Evolutionary conservation across 192 early-diverging fungal genomes (phyloP), one percentile per base, ranked within the genome.

Genomic region (Cladochytrium replicatum): DNA sequence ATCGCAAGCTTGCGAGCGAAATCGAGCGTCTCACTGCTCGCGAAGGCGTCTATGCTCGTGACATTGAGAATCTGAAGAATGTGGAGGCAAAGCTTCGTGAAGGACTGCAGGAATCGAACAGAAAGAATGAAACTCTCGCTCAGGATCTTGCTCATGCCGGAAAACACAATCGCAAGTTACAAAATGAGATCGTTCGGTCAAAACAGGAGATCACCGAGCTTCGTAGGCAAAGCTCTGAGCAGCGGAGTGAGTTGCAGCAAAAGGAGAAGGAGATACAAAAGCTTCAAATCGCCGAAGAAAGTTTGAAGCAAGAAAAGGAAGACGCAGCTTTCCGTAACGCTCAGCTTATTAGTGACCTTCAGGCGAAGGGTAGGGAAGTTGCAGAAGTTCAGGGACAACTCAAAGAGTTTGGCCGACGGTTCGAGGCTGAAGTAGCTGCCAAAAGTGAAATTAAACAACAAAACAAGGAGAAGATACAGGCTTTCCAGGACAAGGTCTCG

Each of bases 381-480:
- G 39, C 48, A 8, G 32, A 55, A 2, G 43, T 71, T 2, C 55
- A 66, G 31, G 48, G 41, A 9, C 52, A 54, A 28, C 28, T 66
- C 6, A 32, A 56, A 24, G 68, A 75, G n/a, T 31, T 68, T 0
- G 29, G 31, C 5, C 50, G 41, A 6, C 39, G 58, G 32, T 46
- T 75, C 2, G 61, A 68, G 7, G 2, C 27, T 8, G 64, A 68
- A 39, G 49, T 47, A 9, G 30, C 50, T 6, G 34, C 55, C 8
- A 61, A 71, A 22, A 11, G 41, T 11, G 66, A 71, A 6, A 27
- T 68, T 8, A 68, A 62, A 47, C 41, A 54, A 19, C 37, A 54
- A 9, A 75, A 61, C 43, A 60, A 70, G 29, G 63, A 65, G 19
- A 66, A 66, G 42, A 50, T 75, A 22, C 41, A 56, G 7, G 19